A percentile compares a stretch with the other conserved stretches of the same genome.
These are phyloP conservation scores for Hyphopichia fennica DNA, from an alignment of 1,139 yeast genomes.

Conservation along the genomic window DNA sequence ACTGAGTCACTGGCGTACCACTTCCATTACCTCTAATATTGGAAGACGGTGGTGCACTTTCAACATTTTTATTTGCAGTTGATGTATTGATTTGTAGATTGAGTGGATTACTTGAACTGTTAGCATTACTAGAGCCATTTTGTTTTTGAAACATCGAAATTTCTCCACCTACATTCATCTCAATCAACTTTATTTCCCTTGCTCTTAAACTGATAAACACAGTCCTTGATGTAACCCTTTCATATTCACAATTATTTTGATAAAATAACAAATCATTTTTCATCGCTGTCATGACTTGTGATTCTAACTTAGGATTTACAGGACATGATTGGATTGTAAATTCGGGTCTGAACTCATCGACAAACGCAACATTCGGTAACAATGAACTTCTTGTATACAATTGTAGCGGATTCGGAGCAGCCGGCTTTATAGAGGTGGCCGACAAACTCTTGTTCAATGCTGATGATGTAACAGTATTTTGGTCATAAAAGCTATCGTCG, in stretches of 20 bases:
- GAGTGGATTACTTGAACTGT: neutral
- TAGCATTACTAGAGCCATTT: neutral
- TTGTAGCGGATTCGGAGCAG: neutral
- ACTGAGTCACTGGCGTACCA: neutral
- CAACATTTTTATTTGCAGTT: neutral
- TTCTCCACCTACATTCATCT: conserved; percentile 26
- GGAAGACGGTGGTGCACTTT: neutral
- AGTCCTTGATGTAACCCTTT: conserved; percentile 34
- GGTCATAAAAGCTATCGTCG: conserved; percentile 2
- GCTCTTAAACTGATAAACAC: conserved; percentile 52
- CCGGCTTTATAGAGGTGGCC: neutral
- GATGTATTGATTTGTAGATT: neutral
- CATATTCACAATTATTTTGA: conserved; percentile 37
- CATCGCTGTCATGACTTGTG: conserved; percentile 53
- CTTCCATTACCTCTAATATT: neutral
- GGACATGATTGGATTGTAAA: conserved; percentile 52
- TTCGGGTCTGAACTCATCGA: conserved; percentile 55
- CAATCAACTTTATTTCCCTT: conserved; percentile 55
- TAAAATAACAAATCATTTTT: conserved; percentile 51
- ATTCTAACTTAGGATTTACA: conserved; percentile 49
- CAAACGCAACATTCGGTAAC: conserved; percentile 47
- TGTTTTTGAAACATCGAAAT: neutral
- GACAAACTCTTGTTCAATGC: neutral
- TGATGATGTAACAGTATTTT: conserved; percentile 2
- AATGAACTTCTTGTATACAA: conserved; percentile 13